Base-by-base conservation (phyloP, 2,329 filamentous ascomycete species). In the Phialophora macrospora region DNA sequence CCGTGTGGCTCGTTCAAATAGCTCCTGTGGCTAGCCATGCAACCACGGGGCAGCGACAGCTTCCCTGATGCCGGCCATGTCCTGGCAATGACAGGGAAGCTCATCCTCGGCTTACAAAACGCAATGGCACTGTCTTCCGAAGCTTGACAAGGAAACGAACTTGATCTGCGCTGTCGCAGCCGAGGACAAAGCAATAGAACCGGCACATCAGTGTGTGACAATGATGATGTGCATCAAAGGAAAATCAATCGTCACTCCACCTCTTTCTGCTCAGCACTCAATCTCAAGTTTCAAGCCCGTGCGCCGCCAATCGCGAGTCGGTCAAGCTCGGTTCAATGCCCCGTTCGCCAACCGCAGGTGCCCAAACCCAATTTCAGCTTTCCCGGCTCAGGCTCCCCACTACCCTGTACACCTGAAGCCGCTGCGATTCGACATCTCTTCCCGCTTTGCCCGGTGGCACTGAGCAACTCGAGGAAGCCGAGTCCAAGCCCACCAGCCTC, bases 381-480 rank as follows among this genome's bases (percentile, higher is more conserved):
- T 12, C 48, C 46, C 63, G 14, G 22, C 46, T 48, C 58, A 41
- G 38, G 44, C 24, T 34, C 46, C 38, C 64, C 60, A 34, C 55
- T 51, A 14, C 62, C 34, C 7, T 20, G 41, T n/a, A 1, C 24
- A 59, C 38, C 17, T 11, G 12, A 41, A 22, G 34, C 38, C 20
- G 2, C 30, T 59, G 56, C 56, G 32, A 49, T 60, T 55, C 49
- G 49, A 55, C 49, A n/a, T 51, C 28, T 38, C 20, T 60, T 67
- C 62, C 65, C 58, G 65, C 60, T 38, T 26, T 67, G 65, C 59
- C 51, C 57, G 58, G 65, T 67, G 60, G 65, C 62, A 62, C 62
- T 64, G 65, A 51, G 59, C 65, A 62, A 67, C 65, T 24, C 22
- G 28, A 32, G 26, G n/a, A 14, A 20, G 17, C 51, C 26, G 26